Evolutionary conservation across 805 yeast genomes (phyloP).

Genomic region (Torulaspora delbrueckii): DNA sequence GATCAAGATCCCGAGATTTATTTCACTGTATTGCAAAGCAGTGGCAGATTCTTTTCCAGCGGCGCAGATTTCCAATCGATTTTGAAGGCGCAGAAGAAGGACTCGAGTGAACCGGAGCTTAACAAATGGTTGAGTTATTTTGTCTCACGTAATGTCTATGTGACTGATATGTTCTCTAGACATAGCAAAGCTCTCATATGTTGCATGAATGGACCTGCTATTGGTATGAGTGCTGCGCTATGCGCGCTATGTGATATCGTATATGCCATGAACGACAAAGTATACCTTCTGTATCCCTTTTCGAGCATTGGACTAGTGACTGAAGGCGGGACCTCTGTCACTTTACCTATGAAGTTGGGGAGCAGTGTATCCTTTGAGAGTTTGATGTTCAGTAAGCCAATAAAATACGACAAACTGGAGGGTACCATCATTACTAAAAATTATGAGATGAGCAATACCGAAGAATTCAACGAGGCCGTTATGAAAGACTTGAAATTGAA

Average conservation of each 20-base stretch:
- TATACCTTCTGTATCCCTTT: slow-evolving; percentile 67
- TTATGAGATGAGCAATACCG: slow-evolving; percentile 41
- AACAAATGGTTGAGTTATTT: slow-evolving; percentile 51
- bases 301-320: slow-evolving; percentile 76
- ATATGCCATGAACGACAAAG: slow-evolving; percentile 56
- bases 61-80: slow-evolving; percentile 66
- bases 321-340: slow-evolving; percentile 72
- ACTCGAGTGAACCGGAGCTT: slow-evolving; percentile 24
- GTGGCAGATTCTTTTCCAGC: slow-evolving; percentile 75
- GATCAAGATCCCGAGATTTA: slow-evolving; percentile 56
- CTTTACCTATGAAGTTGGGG: slow-evolving; percentile 68
- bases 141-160: slow-evolving; percentile 63
- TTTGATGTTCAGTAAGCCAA: slow-evolving; percentile 61
- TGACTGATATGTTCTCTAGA: slow-evolving; percentile 62
- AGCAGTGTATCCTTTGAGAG: slow-evolving; percentile 69
- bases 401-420: slow-evolving; percentile 53
- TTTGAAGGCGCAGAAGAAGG: slow-evolving; percentile 13
- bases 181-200: slow-evolving; percentile 67
- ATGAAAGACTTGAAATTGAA: slow-evolving; percentile 37
- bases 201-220: slow-evolving; percentile 82
- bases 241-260: slow-evolving; percentile 73
- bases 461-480: slow-evolving; percentile 45
- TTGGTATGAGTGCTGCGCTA: slow-evolving; percentile 72
- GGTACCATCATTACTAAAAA: slow-evolving; percentile 61
- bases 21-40: slow-evolving; percentile 61